phyloP scores from a whole-genome alignment of 2,329 filamentous ascomycete genomes.

The Cucurbitaria berberidis region DNA sequence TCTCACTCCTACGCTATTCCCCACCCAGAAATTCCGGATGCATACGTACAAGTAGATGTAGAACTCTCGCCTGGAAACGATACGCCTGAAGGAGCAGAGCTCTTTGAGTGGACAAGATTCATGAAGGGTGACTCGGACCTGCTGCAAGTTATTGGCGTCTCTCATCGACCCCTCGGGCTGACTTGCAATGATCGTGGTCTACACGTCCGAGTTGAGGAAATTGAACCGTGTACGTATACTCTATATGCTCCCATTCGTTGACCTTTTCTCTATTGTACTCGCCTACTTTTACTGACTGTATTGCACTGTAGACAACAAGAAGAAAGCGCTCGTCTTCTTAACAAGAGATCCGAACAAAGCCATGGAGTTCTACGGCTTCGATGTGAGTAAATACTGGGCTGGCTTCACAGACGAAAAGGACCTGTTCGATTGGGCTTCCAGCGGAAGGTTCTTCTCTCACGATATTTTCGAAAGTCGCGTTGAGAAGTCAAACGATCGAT shows the following conservation, averaged over 20 bases:
- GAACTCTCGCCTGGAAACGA: constrained; percentile 55
- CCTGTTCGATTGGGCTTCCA: constrained; percentile 67
- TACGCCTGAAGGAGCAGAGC: constrained; percentile 30
- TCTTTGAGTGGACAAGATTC: constrained; percentile 69
- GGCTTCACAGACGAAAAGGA: constrained; percentile 63
- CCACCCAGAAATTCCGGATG: constrained; percentile 23
- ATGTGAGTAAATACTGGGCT: constrained; percentile 56
- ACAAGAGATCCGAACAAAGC: constrained; percentile 62
- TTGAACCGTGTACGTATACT: constrained; percentile 56
- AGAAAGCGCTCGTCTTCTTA: constrained; percentile 65
- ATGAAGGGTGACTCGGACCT: constrained; percentile 74
- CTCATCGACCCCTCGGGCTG: constrained; percentile 69
- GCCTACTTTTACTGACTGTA: not conserved
- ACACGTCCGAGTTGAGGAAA: constrained; percentile 69
- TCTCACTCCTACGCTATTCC: constrained; percentile 60
- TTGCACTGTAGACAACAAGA: constrained; percentile 53
- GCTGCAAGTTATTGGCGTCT: constrained; percentile 69
- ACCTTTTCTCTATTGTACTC: not conserved
- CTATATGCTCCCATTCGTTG: not conserved
- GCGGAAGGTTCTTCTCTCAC: constrained; percentile 65
- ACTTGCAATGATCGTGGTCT: constrained; percentile 69
- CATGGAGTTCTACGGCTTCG: constrained; percentile 69
- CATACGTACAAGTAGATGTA: constrained; percentile 73
- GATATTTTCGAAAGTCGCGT: constrained; percentile 39
- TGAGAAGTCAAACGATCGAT: constrained; percentile 61